Conservation (phyloP, 2,329 filamentous ascomycete species). For the Colletotrichum australisinense region DNA sequence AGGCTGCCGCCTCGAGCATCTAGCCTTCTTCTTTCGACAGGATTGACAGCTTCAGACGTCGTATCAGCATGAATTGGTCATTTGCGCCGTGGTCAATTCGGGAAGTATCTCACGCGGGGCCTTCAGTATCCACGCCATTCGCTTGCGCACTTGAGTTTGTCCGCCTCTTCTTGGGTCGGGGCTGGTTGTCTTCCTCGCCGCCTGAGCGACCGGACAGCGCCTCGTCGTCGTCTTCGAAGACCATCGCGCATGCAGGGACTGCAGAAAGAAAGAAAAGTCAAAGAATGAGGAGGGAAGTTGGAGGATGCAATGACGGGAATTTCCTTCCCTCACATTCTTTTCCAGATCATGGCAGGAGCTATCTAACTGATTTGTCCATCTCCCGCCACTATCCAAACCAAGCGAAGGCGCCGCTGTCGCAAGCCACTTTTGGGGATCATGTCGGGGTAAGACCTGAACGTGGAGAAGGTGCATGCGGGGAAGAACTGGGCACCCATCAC, state of each 20-base stretch:
- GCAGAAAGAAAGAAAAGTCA: background rate
- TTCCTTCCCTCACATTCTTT: background rate
- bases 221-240: constrained; percentile 17
- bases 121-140: constrained; percentile 4
- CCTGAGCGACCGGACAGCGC: constrained; percentile 15
- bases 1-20: constrained; percentile 54
- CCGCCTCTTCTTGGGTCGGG: constrained; percentile 14
- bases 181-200: constrained; percentile 13
- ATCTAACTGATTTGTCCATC: background rate
- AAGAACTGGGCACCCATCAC: constrained; percentile 9
- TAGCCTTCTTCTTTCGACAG: constrained; percentile 57
- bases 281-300: background rate
- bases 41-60: constrained; percentile 47
- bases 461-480: constrained; percentile 22
- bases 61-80: background rate
- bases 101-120: constrained; percentile 3
- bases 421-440: background rate
- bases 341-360: background rate
- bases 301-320: background rate
- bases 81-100: no score
- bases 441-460: constrained; percentile 11
- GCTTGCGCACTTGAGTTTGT: constrained; percentile 10
- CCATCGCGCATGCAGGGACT: background rate
- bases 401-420: background rate
- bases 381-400: background rate